phyloP scores from a whole-genome alignment of 2,329 filamentous ascomycete genomes.

The Paraphoma sp. region DNA sequence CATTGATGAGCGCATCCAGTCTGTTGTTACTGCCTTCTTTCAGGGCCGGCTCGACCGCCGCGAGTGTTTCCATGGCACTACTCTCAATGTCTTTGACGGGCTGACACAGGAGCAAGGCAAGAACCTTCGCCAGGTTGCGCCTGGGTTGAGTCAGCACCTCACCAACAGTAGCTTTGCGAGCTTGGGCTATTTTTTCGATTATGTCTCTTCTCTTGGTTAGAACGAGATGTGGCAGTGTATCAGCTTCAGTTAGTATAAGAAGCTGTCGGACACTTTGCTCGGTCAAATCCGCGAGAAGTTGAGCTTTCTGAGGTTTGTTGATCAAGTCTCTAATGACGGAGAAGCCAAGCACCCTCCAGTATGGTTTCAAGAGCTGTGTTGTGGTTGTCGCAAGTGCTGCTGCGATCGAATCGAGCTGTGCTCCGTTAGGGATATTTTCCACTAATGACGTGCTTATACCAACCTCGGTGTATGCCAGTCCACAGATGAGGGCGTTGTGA shows the following conservation, averaged over 20 bases:
- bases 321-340: conserved; percentile 82
- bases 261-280: conserved; percentile 77
- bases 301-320: conserved; percentile 79
- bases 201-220: conserved; percentile 78
- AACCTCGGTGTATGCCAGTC: conserved; percentile 83
- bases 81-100: conserved; percentile 69
- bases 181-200: conserved; percentile 80
- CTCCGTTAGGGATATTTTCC: conserved; percentile 1
- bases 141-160: conserved; percentile 65
- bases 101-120: conserved; percentile 65
- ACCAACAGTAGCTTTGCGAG: conserved; percentile 63
- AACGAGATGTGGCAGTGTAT: conserved; percentile 87
- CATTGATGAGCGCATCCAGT: conserved; percentile 72
- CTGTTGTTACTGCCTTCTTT: conserved; percentile 62
- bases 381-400: conserved; percentile 67
- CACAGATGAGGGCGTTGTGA: conserved; percentile 77
- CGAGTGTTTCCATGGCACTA: conserved; percentile 72
- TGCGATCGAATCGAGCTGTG: conserved; percentile 73
- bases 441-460: neutral
- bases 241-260: conserved; percentile 75
- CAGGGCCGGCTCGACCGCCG: conserved; percentile 74
- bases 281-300: conserved; percentile 80
- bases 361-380: conserved; percentile 78
- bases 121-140: conserved; percentile 64
- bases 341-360: conserved; percentile 86